Conservation (phyloP, 169 alveolate species). For the Plasmodium sp. region DNA sequence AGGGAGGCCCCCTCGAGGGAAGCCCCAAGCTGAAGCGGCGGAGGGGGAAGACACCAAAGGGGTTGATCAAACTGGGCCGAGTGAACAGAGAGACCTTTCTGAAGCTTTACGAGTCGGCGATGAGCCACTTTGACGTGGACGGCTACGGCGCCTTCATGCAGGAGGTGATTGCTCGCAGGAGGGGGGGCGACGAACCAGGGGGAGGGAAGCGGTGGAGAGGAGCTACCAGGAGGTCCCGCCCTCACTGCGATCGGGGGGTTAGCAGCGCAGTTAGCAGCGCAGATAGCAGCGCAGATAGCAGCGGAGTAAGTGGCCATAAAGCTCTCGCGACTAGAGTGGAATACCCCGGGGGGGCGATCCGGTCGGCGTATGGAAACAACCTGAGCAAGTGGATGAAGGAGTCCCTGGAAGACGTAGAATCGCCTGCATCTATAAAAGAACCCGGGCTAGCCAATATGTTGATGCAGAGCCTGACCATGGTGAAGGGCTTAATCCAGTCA, state of each 20-base stretch:
- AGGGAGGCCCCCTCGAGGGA: background rate
- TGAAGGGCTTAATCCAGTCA: slow-evolving; percentile 86
- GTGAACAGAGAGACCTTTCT: slow-evolving; percentile 20
- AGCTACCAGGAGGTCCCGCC: slow-evolving; percentile 23
- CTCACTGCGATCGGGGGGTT: slow-evolving; percentile 69
- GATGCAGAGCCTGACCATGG: slow-evolving; percentile 82
- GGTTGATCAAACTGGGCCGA: background rate
- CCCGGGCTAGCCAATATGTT: slow-evolving; percentile 85
- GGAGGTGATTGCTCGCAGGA: slow-evolving; percentile 26
- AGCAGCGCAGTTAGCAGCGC: background rate
- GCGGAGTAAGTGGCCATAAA: too few species aligned
- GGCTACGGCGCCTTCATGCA: slow-evolving; percentile 79
- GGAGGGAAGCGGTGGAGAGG: slow-evolving; percentile 55
- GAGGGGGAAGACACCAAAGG: background rate
- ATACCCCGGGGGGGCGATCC: slow-evolving; percentile 82
- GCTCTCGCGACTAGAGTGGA: background rate
- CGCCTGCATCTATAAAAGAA: slow-evolving; percentile 73
- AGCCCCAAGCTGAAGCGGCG: background rate
- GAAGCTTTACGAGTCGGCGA: slow-evolving; percentile 74
- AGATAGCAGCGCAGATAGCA: too few species aligned
- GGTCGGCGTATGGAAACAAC: slow-evolving; percentile 77
- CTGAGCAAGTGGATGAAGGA: slow-evolving; percentile 76
- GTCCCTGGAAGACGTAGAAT: slow-evolving; percentile 36
- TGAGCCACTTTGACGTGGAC: slow-evolving; percentile 76
- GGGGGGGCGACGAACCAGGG: background rate